Percentiles rank a stretch among this genome's conserved stretches.
Evolutionary conservation across 2,329 filamentous ascomycete genomes (phyloP).

Genomic region (Aspergillus hortae): DNA sequence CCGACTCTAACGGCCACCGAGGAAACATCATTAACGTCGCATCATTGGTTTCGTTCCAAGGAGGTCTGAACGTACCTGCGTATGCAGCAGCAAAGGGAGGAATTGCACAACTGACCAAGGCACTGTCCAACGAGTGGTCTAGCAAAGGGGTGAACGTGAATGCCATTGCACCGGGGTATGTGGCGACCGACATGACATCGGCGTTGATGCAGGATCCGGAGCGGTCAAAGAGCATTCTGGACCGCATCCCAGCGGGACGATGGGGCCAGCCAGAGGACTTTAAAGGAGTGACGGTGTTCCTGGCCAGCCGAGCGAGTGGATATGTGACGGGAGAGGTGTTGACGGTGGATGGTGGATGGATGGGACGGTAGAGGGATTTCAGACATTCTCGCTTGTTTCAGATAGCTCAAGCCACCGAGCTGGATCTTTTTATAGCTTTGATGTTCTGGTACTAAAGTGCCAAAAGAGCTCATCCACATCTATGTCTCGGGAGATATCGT

Average conservation of each 20-base stretch:
- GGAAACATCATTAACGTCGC: conserved; percentile 74
- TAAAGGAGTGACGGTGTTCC: conserved; percentile 73
- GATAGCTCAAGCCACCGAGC: background rate
- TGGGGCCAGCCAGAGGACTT: conserved; percentile 87
- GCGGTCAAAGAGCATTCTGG: conserved; percentile 69
- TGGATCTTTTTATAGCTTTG: too few relatives aligned
- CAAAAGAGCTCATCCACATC: too few relatives aligned
- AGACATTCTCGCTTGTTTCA: background rate
- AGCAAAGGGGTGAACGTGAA: conserved; percentile 77
- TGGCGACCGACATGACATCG: conserved; percentile 91
- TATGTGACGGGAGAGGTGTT: conserved; percentile 82
- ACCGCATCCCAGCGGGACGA: conserved; percentile 75
- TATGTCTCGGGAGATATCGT: too few relatives aligned
- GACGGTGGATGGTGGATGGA: conserved; percentile 88
- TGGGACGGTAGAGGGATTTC: conserved; percentile 62
- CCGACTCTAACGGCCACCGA: conserved; percentile 38
- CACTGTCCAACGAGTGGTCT: conserved; percentile 82
- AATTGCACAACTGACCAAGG: conserved; percentile 79
- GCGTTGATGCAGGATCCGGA: conserved; percentile 71
- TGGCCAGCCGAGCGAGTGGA: conserved; percentile 70
- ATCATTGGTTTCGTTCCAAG: conserved; percentile 76
- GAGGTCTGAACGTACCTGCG: conserved; percentile 80
- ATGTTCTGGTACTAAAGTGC: too few relatives aligned
- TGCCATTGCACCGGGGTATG: conserved; percentile 84
- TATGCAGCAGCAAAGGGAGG: conserved; percentile 85